Conservation (phyloP, 1,284 basidiomycete genomes). For the Cryptococcus jaspeensis region DNA sequence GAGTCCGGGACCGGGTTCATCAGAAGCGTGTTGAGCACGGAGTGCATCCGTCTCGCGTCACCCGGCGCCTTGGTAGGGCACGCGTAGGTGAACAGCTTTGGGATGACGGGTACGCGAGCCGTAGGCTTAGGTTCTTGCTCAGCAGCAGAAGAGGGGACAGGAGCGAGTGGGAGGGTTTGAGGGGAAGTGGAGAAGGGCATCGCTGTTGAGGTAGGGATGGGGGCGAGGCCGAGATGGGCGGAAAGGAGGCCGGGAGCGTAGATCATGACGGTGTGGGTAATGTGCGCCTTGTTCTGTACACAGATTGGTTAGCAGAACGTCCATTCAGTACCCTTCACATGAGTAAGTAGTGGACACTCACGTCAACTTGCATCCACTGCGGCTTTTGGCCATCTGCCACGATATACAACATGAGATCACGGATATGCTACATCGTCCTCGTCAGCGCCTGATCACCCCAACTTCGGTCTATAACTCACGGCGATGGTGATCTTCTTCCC, state of each 20-base stretch:
- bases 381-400: slow-evolving; percentile 76
- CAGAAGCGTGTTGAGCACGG: slow-evolving; percentile 77
- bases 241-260: slow-evolving; percentile 78
- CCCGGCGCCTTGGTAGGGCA: slow-evolving; percentile 87
- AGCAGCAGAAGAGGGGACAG: too few species aligned
- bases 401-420: slow-evolving; percentile 77
- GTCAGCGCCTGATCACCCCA: not conserved
- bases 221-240: slow-evolving; percentile 61
- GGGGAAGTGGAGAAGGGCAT: slow-evolving; percentile 58
- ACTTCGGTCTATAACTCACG: slow-evolving; percentile 57
- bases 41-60: slow-evolving; percentile 76
- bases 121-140: slow-evolving; percentile 33
- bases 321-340: too few species aligned
- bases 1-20: slow-evolving; percentile 69
- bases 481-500: slow-evolving; percentile 71
- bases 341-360: slow-evolving; percentile 46
- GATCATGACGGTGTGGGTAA: slow-evolving; percentile 73
- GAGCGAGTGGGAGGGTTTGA: slow-evolving; percentile 15
- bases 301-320: too few species aligned
- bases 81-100: slow-evolving; percentile 81
- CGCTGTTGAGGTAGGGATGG: slow-evolving; percentile 61
- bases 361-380: slow-evolving; percentile 79
- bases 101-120: slow-evolving; percentile 66
- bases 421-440: slow-evolving; percentile 64
- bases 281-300: slow-evolving; percentile 64